Percentiles rank a stretch among this genome's conserved stretches.
Conservation (phyloP, 2,329 filamentous ascomycete species). For the Exophiala viscosa region DNA sequence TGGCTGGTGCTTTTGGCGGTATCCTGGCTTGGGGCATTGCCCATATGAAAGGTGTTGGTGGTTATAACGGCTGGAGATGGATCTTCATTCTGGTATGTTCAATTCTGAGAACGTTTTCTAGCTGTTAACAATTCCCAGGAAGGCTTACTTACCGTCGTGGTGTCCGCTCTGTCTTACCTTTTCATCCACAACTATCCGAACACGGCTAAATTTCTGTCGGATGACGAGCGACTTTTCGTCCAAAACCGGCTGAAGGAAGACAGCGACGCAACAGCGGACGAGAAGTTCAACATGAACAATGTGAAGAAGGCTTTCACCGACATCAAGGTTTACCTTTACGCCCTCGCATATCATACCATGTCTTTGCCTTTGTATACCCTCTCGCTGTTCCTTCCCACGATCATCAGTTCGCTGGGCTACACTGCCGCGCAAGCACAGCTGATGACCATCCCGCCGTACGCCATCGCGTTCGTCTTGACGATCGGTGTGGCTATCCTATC, state of each 20-base stretch:
- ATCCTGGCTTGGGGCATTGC: conserved; percentile 55
- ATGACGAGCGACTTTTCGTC: conserved; percentile 57
- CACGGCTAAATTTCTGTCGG: conserved; percentile 40
- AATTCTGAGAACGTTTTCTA: not conserved
- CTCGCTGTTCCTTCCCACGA: conserved; percentile 40
- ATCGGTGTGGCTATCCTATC: conserved; percentile 57
- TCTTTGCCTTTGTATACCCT: conserved; percentile 53
- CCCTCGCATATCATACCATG: conserved; percentile 68
- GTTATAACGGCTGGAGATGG: conserved; percentile 58
- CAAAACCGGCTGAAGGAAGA: conserved; percentile 62
- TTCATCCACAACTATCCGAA: conserved; percentile 43
- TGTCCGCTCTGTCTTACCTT: conserved; percentile 36
- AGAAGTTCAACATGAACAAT: conserved; percentile 65
- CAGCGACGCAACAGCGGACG: conserved; percentile 65
- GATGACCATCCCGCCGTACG: conserved; percentile 62
- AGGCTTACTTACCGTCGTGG: conserved; percentile 65
- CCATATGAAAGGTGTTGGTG: conserved; percentile 45
- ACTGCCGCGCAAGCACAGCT: conserved; percentile 46
- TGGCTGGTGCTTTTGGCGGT: conserved; percentile 60
- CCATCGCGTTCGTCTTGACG: conserved; percentile 59
- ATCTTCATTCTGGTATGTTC: conserved; percentile 54
- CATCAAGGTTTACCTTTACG: conserved; percentile 69
- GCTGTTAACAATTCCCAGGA: conserved; percentile 37
- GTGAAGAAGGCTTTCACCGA: conserved; percentile 63
- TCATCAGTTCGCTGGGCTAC: conserved; percentile 44